phyloP scores from a whole-genome alignment of 345 rosid species.

The Litchi chinensis region DNA sequence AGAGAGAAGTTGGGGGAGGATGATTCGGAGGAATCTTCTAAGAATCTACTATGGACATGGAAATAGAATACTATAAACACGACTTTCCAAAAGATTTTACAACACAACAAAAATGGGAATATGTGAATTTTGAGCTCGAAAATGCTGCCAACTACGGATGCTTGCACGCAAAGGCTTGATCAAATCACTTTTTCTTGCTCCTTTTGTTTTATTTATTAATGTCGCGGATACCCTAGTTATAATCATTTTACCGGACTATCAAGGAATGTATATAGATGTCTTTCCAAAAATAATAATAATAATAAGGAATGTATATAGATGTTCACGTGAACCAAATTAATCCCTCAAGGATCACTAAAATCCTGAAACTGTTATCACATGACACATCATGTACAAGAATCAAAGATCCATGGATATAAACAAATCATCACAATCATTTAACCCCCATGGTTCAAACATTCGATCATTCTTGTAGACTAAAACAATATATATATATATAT shows the following conservation, averaged over 20 bases:
- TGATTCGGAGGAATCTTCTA: constrained; percentile 28
- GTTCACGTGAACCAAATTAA: no score
- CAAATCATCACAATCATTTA: background rate
- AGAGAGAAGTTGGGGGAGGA: background rate
- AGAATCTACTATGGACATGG: constrained; percentile 22
- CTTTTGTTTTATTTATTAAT: background rate
- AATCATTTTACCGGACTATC: no score
- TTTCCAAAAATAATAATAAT: no score
- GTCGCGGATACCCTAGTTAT: no score
- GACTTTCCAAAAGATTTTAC: background rate
- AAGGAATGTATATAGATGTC: no score
- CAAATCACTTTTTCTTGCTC: background rate
- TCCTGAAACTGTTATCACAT: no score
- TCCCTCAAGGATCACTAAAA: no score
- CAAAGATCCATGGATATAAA: no score
- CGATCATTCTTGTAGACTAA: background rate
- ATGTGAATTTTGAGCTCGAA: constrained; percentile 5
- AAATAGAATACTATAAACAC: background rate
- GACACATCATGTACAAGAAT: no score
- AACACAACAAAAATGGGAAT: constrained; percentile 13
- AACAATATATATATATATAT: no score
- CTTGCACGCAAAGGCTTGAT: background rate
- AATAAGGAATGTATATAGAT: no score
- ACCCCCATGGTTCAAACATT: background rate
- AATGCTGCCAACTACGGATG: background rate